Base-by-base conservation (phyloP, 805 yeast genomes). In the Teunomyces cretensis region DNA sequence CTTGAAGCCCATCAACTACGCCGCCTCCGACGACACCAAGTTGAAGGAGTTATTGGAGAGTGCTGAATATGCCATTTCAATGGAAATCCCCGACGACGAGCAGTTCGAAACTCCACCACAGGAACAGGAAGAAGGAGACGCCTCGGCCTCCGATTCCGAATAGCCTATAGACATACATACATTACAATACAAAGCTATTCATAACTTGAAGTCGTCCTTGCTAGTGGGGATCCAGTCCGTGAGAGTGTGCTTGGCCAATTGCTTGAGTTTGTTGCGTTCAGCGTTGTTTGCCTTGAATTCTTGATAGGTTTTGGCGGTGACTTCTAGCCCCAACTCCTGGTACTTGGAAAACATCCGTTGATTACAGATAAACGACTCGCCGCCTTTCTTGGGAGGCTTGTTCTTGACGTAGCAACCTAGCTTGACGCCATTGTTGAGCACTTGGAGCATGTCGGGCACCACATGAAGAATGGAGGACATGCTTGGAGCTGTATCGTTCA, bases 1-100 rank as follows among this genome's bases (percentile, higher is more conserved):
- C 17, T 76, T 84, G 55, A 87, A 79, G 54, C 96, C 98, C 6
- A 74, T 85, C 32, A 89, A 88, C 53, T 72, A 90, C 48, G 83
- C 80, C 12, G 70, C 64, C 22, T 72, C 73, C 16, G 80, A 83
- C 12, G 70, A 81, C 47, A 78, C 73, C 2, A 76, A 79, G 45
- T 72, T 92, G 49, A 70, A 72, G 33, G 81, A 82, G 55, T 67
- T 81, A 27, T 74, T 92, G 51, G 86, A 89, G 56, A 81, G 88
- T 45, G 97, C 97, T 0, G 96, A 89, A 65, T 82, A 81, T 55
- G 95, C 96, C 1, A 70, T 75, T 40, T 62, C 67, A 6, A 59
- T 64, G 65, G 75, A 69, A 38, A 46, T 53, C 16, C 53, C 65
- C 1, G 60, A 56, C 51, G 58, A 36, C 59, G 61, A 43, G 61